Evolutionary conservation across 306 rosid species (phyloP), one percentile per base, ranked within the genome.

Genomic region (Ormosia emarginata): DNA sequence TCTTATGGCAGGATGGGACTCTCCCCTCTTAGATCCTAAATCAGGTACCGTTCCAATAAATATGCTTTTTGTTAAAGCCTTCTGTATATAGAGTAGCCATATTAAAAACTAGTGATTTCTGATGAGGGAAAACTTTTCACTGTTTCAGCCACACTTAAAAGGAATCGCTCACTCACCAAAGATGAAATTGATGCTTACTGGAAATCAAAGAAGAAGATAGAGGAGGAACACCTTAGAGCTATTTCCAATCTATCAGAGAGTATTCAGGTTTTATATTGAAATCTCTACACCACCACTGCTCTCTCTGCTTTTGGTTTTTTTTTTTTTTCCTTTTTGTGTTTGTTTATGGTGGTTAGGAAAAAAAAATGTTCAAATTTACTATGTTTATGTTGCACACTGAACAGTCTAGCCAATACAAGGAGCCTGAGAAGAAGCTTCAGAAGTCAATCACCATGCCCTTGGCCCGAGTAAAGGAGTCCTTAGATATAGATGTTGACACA

Each of bases 1-100:
- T 74, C 90, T 92, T 47, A 89, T 92, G 97, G 86, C 93, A 39
- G 98, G 97, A 64, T 91, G 98, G 98, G 67, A 33, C 63, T 88
- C 97, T 2, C 81, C 79, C 6, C 62, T 62, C 4, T 50, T 67
- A 15, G 81, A 84, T 76, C 82, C 90, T 8, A 85, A 89, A 46
- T 71, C 93, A 88, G 97, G 97, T 92, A 83, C 36, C 8, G 3
- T 74, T 10, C 44, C 11, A 63, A 44, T 14, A 2, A 58, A 18
- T 6, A 14, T 36, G 5, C 36, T 0, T 36, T 40, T 44, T 37
- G 32, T 1, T 64, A 6, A 52, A 30, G 12, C 8, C 37, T 49
- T 82, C 47, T 43, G 39, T 74, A 24, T 1, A 24, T 24, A 10
- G 13, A 10, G 33, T 72, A 34, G 30, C 8, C 17, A 36, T 17